Evolutionary conservation across 2,329 filamentous ascomycete species (phyloP).

Genomic region (Beauveria scarabaeidicola): DNA sequence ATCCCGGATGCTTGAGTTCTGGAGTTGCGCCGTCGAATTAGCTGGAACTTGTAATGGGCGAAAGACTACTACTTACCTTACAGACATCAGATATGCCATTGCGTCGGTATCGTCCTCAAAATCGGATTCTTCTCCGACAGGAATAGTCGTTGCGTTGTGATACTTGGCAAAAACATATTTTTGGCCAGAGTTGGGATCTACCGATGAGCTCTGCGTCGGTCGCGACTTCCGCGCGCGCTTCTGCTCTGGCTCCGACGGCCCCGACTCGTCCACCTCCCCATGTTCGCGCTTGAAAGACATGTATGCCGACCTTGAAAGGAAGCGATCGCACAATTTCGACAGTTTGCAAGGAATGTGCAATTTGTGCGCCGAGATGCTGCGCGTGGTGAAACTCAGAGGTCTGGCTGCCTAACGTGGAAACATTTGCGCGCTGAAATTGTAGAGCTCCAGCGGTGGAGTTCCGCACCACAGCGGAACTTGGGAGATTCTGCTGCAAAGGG

Average conservation of each 20-base stretch:
- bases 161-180: slow-evolving; percentile 62
- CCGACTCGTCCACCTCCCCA: slow-evolving; percentile 22
- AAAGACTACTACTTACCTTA: slow-evolving; percentile 47
- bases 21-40: slow-evolving; percentile 16
- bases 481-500: background rate
- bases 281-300: slow-evolving; percentile 31
- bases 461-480: background rate
- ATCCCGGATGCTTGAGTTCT: slow-evolving; percentile 70
- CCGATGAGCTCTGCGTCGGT: slow-evolving; percentile 35
- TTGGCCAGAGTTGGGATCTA: slow-evolving; percentile 62
- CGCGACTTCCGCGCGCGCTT: slow-evolving; percentile 23
- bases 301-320: background rate
- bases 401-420: background rate
- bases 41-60: background rate
- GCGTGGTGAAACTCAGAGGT: background rate
- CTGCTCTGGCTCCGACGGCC: slow-evolving; percentile 19
- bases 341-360: background rate
- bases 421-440: background rate
- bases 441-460: background rate
- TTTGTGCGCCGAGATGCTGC: background rate
- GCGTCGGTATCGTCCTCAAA: slow-evolving; percentile 62
- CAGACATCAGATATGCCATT: slow-evolving; percentile 60
- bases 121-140: slow-evolving; percentile 49
- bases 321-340: background rate
- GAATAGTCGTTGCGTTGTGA: slow-evolving; percentile 37